A percentile compares a stretch with the other conserved stretches of the same genome.
Evolutionary conservation across 768 basidiomycete species (phyloP).

Genomic region (Russula lepida): DNA sequence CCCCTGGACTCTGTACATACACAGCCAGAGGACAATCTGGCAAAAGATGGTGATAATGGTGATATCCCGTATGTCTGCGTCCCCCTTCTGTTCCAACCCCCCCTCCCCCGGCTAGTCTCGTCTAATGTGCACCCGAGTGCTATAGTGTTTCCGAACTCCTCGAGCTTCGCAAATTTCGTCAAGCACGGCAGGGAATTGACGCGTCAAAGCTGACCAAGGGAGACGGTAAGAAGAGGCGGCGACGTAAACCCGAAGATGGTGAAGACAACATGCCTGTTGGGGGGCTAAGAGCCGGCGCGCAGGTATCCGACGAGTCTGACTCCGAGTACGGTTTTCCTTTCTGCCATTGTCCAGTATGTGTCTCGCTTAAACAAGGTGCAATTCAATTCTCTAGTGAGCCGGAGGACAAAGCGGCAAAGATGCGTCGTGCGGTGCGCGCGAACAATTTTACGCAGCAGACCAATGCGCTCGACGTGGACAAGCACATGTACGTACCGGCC

Average conservation of each 20-base stretch:
- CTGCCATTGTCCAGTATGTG: too few relatives aligned
- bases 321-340: constrained; percentile 47
- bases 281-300: constrained; percentile 48
- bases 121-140: constrained; percentile 11
- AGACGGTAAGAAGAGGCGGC: constrained; percentile 65
- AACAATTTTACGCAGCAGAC: constrained; percentile 99
- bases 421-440: constrained; percentile 63
- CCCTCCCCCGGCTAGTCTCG: not conserved
- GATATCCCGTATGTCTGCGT: constrained; percentile 41
- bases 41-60: constrained; percentile 28
- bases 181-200: constrained; percentile 76
- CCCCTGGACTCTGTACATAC: constrained; percentile 21
- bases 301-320: constrained; percentile 30
- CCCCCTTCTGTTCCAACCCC: not conserved
- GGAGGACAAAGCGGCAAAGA: constrained; percentile 59
- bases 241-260: constrained; percentile 38
- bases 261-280: constrained; percentile 41
- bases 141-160: constrained; percentile 73
- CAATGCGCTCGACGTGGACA: constrained; percentile 91
- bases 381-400: constrained; percentile 39
- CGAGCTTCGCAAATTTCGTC: constrained; percentile 70
- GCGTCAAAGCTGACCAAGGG: constrained; percentile 77
- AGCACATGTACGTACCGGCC: constrained; percentile 72
- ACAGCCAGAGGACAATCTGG: constrained; percentile 22
- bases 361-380: too few relatives aligned